Conservation (phyloP, 108 stramenopile species). For the Nitzschia sp. region DNA sequence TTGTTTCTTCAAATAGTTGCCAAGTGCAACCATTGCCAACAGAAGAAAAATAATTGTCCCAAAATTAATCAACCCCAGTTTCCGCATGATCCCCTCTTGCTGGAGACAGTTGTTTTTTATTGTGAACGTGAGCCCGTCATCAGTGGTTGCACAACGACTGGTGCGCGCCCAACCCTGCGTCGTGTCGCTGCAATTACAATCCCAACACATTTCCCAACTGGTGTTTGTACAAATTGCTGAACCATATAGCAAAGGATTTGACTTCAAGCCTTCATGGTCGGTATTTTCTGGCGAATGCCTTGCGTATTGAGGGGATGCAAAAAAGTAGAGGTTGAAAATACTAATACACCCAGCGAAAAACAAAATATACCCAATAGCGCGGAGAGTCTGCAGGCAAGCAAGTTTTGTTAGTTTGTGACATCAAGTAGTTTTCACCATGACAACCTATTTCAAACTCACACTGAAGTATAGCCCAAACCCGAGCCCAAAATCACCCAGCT, state of each 20-base stretch:
- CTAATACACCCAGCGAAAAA: conserved; percentile 52
- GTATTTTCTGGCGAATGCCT: not conserved
- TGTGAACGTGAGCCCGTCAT: conserved; percentile 26
- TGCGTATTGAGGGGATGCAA: conserved; percentile 57
- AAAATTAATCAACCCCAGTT: conserved; percentile 58
- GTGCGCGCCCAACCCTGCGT: conserved; percentile 5
- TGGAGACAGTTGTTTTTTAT: conserved; percentile 62
- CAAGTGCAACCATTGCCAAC: conserved; percentile 40
- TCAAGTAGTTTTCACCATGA: not conserved
- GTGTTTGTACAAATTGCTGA: conserved; percentile 51
- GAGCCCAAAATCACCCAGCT: conserved; percentile 62
- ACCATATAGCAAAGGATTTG: conserved; percentile 17
- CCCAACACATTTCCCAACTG: conserved; percentile 63
- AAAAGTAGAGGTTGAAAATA: conserved; percentile 69
- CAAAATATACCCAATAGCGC: conserved; percentile 46
- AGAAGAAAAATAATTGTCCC: conserved; percentile 55
- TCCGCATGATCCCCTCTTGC: conserved; percentile 48
- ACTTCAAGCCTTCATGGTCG: not conserved
- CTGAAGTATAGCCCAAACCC: conserved; percentile 79
- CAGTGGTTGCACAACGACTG: conserved; percentile 9
- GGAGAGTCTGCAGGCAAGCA: conserved; percentile 39
- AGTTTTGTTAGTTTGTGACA: not conserved
- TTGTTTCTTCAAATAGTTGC: conserved; percentile 45
- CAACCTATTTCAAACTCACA: not conserved
- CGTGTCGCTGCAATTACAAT: conserved; percentile 15